phyloP scores from a whole-genome alignment of 31 red algal species.

The Bonnemaisonia californica region DNA sequence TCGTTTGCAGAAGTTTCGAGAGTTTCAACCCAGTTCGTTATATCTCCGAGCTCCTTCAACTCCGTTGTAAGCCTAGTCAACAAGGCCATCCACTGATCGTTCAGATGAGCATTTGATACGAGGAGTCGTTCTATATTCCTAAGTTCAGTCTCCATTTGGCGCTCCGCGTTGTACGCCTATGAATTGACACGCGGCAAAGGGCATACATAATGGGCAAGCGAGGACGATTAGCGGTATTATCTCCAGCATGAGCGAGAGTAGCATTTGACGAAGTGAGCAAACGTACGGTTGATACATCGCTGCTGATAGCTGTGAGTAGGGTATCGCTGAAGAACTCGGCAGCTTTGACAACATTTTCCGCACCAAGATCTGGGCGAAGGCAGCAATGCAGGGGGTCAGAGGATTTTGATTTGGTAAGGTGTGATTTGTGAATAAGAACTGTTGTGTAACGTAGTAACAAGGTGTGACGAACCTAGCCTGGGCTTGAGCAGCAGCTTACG shows the following conservation, averaged over 20 bases:
- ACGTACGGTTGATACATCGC: constrained; percentile 52
- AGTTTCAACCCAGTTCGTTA: constrained; percentile 58
- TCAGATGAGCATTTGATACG: constrained; percentile 45
- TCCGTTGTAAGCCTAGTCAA: constrained; percentile 48
- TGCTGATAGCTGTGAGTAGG: constrained; percentile 54
- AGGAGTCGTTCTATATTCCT: constrained; percentile 65
- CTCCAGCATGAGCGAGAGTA: too few relatives aligned
- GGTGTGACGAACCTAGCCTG: background rate
- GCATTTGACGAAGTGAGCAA: too few relatives aligned
- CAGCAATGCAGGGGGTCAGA: background rate
- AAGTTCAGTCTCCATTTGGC: constrained; percentile 58
- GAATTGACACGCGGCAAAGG: background rate
- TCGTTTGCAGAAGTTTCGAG: constrained; percentile 40
- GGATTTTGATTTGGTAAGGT: too few relatives aligned
- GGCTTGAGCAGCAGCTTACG: background rate
- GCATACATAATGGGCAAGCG: background rate
- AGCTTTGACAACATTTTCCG: constrained; percentile 31
- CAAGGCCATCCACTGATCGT: constrained; percentile 50
- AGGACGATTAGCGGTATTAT: too few relatives aligned
- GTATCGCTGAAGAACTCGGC: constrained; percentile 54
- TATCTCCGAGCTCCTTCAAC: constrained; percentile 66
- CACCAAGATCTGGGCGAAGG: constrained; percentile 29
- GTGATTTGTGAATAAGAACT: too few relatives aligned
- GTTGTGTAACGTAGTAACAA: too few relatives aligned
- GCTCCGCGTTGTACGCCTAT: constrained; percentile 61